Base-by-base conservation (phyloP, 108 stramenopile species). In the Cyclotella choctawhatcheeana region DNA sequence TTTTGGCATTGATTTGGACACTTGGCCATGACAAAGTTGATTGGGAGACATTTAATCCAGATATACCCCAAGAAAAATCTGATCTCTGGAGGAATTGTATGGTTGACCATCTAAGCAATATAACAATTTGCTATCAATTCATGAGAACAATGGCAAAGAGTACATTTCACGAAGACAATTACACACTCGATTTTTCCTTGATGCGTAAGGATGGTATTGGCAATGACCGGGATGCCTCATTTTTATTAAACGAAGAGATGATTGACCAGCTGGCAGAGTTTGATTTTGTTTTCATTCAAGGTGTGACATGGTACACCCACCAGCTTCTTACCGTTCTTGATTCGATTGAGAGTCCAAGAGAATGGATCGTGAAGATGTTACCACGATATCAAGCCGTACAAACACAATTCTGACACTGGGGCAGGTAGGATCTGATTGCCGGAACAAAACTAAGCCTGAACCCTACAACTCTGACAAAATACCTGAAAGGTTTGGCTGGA, bases 201-300 rank as follows among this genome's bases (percentile, higher is more conserved):
- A 26, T 44, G 31, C 31, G 55, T 3, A n/a, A n/a, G n/a, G n/a
- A n/a, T n/a, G n/a, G n/a, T n/a, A n/a, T n/a, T n/a, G n/a, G n/a
- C n/a, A n/a, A n/a, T n/a, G n/a, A n/a, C n/a, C 44, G 56, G 29
- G 69, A 69, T 45, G 59, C 56, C 12, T 69, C 69, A 4, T 56
- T 27, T 31, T 30, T 56, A 13, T n/a, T 56, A 14, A n/a, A 21
- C 33, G 58, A 70, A 3, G 40, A 31, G 10, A 22, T 58, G 43
- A 59, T 48, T 33, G 32, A 1, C 22, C 33, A 70, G 43, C 22
- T 60, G 29, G 14, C 45, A 7, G 22, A 44, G 25, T 70, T 59
- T 47, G 69, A 70, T 48, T 16, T 59, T 25, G 45, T 59, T 5
- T 70, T 70, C 29, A 45, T 70, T 18, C 69, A 70, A 60, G 47